Percentiles rank a stretch among this genome's conserved stretches.
phyloP scores from a whole-genome alignment of 2,329 filamentous ascomycete genomes.

The Beauveria medogensis region DNA sequence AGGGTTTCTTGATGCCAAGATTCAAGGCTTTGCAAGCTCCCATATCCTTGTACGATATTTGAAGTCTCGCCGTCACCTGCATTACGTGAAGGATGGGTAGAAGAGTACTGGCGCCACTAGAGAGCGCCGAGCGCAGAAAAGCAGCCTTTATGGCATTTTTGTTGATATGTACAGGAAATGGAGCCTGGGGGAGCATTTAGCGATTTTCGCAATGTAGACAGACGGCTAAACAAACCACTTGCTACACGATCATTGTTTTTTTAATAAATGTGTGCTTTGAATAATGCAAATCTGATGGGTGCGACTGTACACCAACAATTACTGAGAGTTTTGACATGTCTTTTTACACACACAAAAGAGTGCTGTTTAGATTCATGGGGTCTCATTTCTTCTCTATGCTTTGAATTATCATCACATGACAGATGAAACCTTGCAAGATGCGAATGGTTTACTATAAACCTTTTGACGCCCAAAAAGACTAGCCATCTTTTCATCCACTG shows the following conservation, averaged over 20 bases:
- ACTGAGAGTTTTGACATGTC: no score
- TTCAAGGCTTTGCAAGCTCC: not conserved
- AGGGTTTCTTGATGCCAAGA: not conserved
- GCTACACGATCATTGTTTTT: not conserved
- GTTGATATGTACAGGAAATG: slow-evolving; percentile 5
- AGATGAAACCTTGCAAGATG: slow-evolving; percentile 32
- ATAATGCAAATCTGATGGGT: not conserved
- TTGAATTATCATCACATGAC: slow-evolving; percentile 30
- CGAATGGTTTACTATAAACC: slow-evolving; percentile 28
- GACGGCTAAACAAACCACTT: not conserved
- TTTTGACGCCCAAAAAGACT: slow-evolving; percentile 31
- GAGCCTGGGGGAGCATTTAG: not conserved
- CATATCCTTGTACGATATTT: slow-evolving; percentile 5
- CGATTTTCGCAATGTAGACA: not conserved
- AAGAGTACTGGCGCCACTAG: not conserved
- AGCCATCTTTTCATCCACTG: slow-evolving; percentile 13
- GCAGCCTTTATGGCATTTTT: slow-evolving; percentile 1
- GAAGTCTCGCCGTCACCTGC: not conserved
- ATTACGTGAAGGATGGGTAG: not conserved
- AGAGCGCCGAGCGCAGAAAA: not conserved
- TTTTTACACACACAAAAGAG: not conserved
- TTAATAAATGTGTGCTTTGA: not conserved
- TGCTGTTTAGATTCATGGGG: slow-evolving; percentile 18
- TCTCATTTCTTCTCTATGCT: slow-evolving; percentile 30
- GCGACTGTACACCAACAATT: not conserved